Evolutionary conservation across 257 asterid genomes (phyloP), one percentile per base, ranked within the genome.

Genomic region (Primulina tabacum): DNA sequence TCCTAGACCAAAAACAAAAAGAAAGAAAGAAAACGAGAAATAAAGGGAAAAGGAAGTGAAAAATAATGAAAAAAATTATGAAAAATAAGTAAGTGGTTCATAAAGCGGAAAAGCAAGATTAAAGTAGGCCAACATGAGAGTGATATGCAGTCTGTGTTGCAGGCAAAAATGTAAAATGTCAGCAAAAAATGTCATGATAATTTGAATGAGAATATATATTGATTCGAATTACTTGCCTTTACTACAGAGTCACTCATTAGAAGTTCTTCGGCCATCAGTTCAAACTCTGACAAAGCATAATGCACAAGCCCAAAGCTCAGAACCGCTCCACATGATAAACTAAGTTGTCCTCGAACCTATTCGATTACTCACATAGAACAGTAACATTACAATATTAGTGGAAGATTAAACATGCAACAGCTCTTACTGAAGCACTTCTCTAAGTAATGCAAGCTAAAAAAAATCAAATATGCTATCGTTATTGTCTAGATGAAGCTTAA

Each of bases 241-340:
- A 91, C 66, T 77, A 79, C 43, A 69, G 97, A 87, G 82, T 91
- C 96, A 73, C 97, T 91, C 97, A 91, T 91, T 68, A 91, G 85
- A 82, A 91, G 97, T 78, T 91, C 97, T 82, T 91, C 96, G 35
- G 97, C 91, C 83, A 87, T 76, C 81, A 91, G 75, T 76, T 91
- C 97, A 75, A 91, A 91, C 76, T 87, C 97, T 26, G 97, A 91
- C 57, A 76, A 66, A 61, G 93, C 88, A 78, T 65, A 82, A 79
- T 83, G 86, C 60, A 71, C 81, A 56, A 89, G 90, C 58, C 97
- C 97, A 79, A 91, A 91, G 79, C 86, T 89, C 82, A 91, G 79
- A 76, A 85, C 81, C 80, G 96, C 89, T 70, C 87, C 90, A 75
- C 84, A 56, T 8, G 97, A 87, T 81, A 91, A 83, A 77, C 96